Evolutionary conservation across 2,329 filamentous ascomycete species (phyloP), one percentile per base, ranked within the genome.

Genomic region (Acrocalymma vagum): DNA sequence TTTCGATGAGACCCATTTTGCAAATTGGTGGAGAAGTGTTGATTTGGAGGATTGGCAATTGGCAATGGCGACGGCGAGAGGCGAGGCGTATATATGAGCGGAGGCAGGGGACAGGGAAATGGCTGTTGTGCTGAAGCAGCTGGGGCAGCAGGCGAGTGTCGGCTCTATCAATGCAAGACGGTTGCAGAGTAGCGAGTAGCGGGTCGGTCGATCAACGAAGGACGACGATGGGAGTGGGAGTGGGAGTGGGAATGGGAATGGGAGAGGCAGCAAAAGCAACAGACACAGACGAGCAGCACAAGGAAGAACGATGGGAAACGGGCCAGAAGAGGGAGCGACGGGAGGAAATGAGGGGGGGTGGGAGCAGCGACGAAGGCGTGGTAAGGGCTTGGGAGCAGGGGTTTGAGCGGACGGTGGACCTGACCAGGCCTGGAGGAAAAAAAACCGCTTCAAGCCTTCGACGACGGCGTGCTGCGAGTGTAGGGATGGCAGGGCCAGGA

Each of bases 1-100:
- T 70, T 36, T 71, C 68, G 41, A 71, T 51, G 42, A 70, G 48
- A 51, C 68, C 67, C 68, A 71, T 71, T 29, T 38, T 65, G 62
- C 44, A 25, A 27, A 11, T 13, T 14, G 15, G 25, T 14, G 25
- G 25, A 11, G 14, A 31, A 25, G 40, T 47, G 39, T 27, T 34
- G 42, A 29, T 42, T 40, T 43, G 24, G 43, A 34, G 26, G n/a
- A 14, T 26, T 11, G 13, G 38, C 28, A 11, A 18, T 13, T 25
- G 8, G 18, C 3, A 9, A 23, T 14, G 8, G 44, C 27, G 29
- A 7, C 26, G 23, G 38, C 38, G 45, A 40, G 41, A n/a, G 40
- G 47, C 42, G 45, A 45, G 24, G 26, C 16, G 41, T 28, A 53
- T 44, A 59, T 55, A 57, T 57, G 54, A 48, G 38, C 42, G 29